Evolutionary conservation across 306 rosid species (phyloP), one percentile per base, ranked within the genome.

Genomic region (Rubus idaeus): DNA sequence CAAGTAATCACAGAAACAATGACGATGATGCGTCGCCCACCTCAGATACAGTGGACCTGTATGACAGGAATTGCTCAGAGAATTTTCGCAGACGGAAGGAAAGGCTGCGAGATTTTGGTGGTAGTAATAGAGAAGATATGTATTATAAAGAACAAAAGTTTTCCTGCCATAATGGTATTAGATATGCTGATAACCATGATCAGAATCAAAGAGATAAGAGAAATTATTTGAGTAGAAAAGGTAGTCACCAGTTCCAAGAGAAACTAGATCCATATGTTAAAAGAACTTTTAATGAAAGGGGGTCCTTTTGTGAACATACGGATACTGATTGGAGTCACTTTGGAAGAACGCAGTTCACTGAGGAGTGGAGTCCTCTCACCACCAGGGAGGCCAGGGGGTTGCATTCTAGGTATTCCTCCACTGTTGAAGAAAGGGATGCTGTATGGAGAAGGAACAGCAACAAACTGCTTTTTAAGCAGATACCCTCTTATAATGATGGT

Each of bases 341-440:
- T 81, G 80, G 73, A 66, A 64, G 73, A 74, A 71, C 58, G 20
- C 67, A 42, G 73, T 76, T 75, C 73, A 53, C 67, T 57, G 80
- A 79, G 74, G 80, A 83, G 66, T n/a, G 11, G 66, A 81, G 58
- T 81, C 82, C 81, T 75, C 70, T 23, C 58, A 62, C 87, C 10
- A 77, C 60, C 26, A 75, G 85, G 81, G 86, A 84, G 70, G 73
- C 89, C 62, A 83, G 85, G 70, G 77, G 78, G 41, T 77, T 80
- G 83, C 70, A 23, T 74, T 78, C 86, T n/a, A 84, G 71, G 73
- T 79, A 75, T 73, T 79, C 80, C 67, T 71, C 71, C 60, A 79
- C 80, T 74, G 58, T 66, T 69, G 57, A 70, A 70, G 82, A 72
- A 71, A 81, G 87, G 57, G 75, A 51, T 80, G 45, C 77, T 74